A percentile compares a stretch with the other conserved stretches of the same genome.
phyloP scores from a whole-genome alignment of 192 early-diverging fungal genomes.

The Rhizophagus prolifer region DNA sequence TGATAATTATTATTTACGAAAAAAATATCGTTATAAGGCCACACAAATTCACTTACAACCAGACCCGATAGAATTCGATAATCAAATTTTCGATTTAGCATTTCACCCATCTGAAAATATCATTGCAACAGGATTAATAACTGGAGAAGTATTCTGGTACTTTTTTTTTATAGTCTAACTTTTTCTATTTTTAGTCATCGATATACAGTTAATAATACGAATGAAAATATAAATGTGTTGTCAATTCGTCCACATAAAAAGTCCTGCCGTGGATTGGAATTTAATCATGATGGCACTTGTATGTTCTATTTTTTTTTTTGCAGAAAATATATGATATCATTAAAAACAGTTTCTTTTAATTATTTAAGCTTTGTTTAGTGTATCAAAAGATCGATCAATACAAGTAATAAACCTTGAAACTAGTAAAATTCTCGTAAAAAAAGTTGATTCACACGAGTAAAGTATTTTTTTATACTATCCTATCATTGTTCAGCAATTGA shows the following conservation, averaged over 20 bases:
- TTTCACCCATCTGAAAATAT: conserved; percentile 71
- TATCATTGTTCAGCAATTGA: not conserved
- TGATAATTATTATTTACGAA: not conserved
- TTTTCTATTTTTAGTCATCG: conserved; percentile 31
- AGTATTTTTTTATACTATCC: not conserved
- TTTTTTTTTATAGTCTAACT: not conserved
- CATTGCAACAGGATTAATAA: conserved; percentile 71
- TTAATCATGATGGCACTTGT: conserved; percentile 74
- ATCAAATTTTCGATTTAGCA: conserved; percentile 60
- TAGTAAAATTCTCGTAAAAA: conserved; percentile 67
- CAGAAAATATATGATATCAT: not conserved
- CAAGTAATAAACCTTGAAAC: conserved; percentile 75
- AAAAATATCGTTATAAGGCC: not conserved
- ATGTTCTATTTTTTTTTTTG: not conserved
- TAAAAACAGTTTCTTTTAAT: not conserved
- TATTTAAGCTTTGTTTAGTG: conserved; percentile 65
- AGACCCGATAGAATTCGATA: conserved; percentile 46
- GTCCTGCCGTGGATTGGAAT: conserved; percentile 82
- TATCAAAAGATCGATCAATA: conserved; percentile 84
- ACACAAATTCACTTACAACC: conserved; percentile 24
- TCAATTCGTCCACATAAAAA: conserved; percentile 69
- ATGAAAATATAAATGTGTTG: conserved; percentile 49
- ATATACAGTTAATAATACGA: conserved; percentile 32
- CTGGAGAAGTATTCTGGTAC: conserved; percentile 71
- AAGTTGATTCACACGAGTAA: conserved; percentile 84